Percentiles rank a stretch among this genome's conserved stretches.
Evolutionary conservation across 257 asterid genomes (phyloP).

Genomic region (Solanum sejunctum): DNA sequence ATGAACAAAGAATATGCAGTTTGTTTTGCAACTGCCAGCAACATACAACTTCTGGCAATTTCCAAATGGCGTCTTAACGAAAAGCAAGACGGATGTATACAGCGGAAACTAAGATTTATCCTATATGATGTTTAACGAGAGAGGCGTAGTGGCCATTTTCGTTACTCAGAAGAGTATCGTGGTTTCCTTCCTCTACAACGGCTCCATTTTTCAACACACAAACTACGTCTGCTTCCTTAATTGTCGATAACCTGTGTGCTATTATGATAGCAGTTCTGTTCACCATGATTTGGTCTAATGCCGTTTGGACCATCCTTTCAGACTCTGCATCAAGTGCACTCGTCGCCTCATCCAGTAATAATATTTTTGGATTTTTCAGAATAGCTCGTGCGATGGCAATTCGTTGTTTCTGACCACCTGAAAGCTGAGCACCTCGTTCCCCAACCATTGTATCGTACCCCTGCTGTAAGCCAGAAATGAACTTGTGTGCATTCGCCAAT

Average conservation of each 20-base stretch:
- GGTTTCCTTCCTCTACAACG: slow-evolving; percentile 52
- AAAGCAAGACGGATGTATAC: neutral
- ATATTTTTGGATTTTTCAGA: slow-evolving; percentile 46
- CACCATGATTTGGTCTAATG: slow-evolving; percentile 49
- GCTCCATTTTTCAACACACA: slow-evolving; percentile 49
- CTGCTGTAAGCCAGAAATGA: slow-evolving; percentile 58
- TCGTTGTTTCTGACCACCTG: slow-evolving; percentile 68
- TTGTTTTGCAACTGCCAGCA: neutral
- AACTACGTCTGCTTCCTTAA: slow-evolving; percentile 45
- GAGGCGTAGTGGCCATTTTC: slow-evolving; percentile 48
- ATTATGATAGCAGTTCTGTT: slow-evolving; percentile 49
- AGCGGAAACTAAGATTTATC: neutral
- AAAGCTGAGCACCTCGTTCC: slow-evolving; percentile 58
- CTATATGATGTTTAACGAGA: neutral
- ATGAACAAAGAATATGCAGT: neutral
- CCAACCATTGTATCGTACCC: slow-evolving; percentile 65
- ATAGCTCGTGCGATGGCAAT: slow-evolving; percentile 68
- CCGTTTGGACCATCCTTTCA: slow-evolving; percentile 58
- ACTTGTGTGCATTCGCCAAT: slow-evolving; percentile 62
- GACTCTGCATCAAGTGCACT: slow-evolving; percentile 74
- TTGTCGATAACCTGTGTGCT: slow-evolving; percentile 63
- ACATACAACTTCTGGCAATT: neutral
- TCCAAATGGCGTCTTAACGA: too few species aligned
- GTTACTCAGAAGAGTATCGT: slow-evolving; percentile 25
- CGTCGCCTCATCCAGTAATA: slow-evolving; percentile 56